Percentiles rank a stretch among this genome's conserved stretches.
Conservation (phyloP, 2,329 filamentous ascomycete species). For the Waltergamsia citrina region DNA sequence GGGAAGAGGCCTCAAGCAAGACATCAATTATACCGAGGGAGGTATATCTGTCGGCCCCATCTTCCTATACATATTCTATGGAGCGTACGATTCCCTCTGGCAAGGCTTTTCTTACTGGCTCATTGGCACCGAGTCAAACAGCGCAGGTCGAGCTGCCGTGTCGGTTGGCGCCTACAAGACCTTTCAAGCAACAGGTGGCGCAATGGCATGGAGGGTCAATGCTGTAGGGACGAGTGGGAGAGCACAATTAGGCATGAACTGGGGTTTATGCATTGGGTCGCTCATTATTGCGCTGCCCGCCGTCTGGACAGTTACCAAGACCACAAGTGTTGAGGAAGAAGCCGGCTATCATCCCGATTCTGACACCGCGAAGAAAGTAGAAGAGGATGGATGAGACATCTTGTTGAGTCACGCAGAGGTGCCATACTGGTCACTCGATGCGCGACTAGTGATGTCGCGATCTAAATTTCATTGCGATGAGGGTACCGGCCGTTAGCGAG, state of each 20-base stretch:
- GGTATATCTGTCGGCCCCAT: conserved; percentile 50
- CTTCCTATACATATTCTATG: conserved; percentile 63
- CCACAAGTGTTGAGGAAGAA: conserved; percentile 14
- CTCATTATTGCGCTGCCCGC: conserved; percentile 30
- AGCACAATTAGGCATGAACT: conserved; percentile 34
- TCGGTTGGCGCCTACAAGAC: conserved; percentile 37
- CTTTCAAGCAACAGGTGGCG: conserved; percentile 30
- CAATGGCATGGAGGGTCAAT: conserved; percentile 35
- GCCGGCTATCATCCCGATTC: conserved; percentile 9
- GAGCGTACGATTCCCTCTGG: conserved; percentile 59
- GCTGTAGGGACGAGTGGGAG: conserved; percentile 22
- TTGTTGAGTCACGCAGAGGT: too few species aligned
- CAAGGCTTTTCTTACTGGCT: conserved; percentile 57
- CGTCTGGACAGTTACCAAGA: conserved; percentile 24
- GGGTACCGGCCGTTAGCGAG: too few species aligned
- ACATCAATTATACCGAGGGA: conserved; percentile 36
- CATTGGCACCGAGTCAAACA: conserved; percentile 34
- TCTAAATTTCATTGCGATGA: too few species aligned
- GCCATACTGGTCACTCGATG: too few species aligned
- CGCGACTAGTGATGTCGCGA: too few species aligned
- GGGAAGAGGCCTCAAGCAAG: conserved; percentile 27
- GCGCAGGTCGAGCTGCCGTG: conserved; percentile 26
- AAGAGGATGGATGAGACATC: neutral
- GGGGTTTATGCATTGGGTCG: conserved; percentile 33
- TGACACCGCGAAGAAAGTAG: conserved; percentile 5